Conservation (phyloP, 106 monocot genomes). For the Cymbidium sinense region DNA sequence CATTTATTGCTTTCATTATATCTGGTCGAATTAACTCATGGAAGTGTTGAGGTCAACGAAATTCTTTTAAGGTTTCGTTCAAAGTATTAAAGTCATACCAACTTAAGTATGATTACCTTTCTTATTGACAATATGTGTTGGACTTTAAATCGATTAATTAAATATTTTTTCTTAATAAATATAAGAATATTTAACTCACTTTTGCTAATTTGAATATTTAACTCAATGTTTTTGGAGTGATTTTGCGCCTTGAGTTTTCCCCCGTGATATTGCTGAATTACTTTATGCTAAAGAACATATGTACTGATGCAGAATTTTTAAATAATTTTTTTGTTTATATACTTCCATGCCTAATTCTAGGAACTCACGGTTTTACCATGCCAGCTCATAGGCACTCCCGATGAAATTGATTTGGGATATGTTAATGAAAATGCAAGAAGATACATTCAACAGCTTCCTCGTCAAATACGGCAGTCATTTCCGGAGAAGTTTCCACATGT, state of each 20-base stretch:
- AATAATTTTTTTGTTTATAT: background rate
- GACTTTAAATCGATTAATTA: no score
- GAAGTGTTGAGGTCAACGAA: no score
- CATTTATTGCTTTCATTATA: no score
- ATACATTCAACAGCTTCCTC: constrained; percentile 80
- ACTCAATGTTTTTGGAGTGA: background rate
- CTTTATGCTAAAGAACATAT: background rate
- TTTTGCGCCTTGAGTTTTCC: background rate
- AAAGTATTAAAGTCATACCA: no score
- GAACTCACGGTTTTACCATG: constrained; percentile 9
- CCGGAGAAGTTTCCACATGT: constrained; percentile 85
- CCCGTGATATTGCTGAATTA: background rate
- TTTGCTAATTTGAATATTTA: no score
- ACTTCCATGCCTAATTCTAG: background rate
- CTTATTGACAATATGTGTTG: no score
- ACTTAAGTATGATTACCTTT: no score
- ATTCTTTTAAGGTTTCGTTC: no score
- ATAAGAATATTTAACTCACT: no score
- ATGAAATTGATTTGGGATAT: constrained; percentile 77
- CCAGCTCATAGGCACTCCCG: constrained; percentile 95
- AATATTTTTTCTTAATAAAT: no score
- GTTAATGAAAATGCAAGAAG: constrained; percentile 94
- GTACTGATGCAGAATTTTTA: no score
- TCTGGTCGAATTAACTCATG: no score
- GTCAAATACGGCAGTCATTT: constrained; percentile 66